Conservation (phyloP, 2,329 filamentous ascomycete species). For the Alternaria angustiovoidea region DNA sequence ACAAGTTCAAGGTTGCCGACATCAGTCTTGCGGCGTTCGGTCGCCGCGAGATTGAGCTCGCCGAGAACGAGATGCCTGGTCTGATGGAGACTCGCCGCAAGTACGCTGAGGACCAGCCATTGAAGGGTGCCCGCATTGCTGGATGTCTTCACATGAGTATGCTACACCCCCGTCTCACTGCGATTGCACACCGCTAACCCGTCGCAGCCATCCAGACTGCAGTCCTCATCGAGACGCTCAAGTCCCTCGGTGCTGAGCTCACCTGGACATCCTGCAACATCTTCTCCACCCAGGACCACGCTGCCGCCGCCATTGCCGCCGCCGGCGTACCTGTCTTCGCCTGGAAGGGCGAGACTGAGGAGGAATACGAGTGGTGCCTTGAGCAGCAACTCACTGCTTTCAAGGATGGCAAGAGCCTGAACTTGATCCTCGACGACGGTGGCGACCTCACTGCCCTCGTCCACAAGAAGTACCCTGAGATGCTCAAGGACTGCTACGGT, state of each 20-base stretch:
- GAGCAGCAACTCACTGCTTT: slow-evolving; percentile 98
- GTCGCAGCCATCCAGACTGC: slow-evolving; percentile 89
- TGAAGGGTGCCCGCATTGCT: slow-evolving; percentile 93
- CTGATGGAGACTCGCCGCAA: slow-evolving; percentile 93
- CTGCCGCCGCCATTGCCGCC: slow-evolving; percentile 95
- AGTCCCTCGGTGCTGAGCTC: slow-evolving; percentile 92
- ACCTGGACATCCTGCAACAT: slow-evolving; percentile 99
- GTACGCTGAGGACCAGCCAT: slow-evolving; percentile 91
- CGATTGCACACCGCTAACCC: slow-evolving; percentile 19
- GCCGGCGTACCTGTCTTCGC: slow-evolving; percentile 87
- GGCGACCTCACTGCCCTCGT: slow-evolving; percentile 96
- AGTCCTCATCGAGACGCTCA: slow-evolving; percentile 98
- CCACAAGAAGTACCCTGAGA: slow-evolving; percentile 97
- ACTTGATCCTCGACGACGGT: slow-evolving; percentile 98
- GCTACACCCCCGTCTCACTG: slow-evolving; percentile 34
- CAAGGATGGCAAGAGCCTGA: slow-evolving; percentile 95
- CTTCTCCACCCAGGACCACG: slow-evolving; percentile 99
- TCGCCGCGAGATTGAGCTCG: slow-evolving; percentile 98
- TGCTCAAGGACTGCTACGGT: slow-evolving; percentile 98
- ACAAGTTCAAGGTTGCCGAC: slow-evolving; percentile 98
- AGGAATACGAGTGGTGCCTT: slow-evolving; percentile 99
- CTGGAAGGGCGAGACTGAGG: slow-evolving; percentile 94
- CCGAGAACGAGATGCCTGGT: slow-evolving; percentile 92
- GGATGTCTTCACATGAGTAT: slow-evolving; percentile 97
- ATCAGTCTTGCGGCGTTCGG: slow-evolving; percentile 96